Conservation (phyloP, 495 filamentous ascomycete species). For the Penicillium macrosclerotiorum region DNA sequence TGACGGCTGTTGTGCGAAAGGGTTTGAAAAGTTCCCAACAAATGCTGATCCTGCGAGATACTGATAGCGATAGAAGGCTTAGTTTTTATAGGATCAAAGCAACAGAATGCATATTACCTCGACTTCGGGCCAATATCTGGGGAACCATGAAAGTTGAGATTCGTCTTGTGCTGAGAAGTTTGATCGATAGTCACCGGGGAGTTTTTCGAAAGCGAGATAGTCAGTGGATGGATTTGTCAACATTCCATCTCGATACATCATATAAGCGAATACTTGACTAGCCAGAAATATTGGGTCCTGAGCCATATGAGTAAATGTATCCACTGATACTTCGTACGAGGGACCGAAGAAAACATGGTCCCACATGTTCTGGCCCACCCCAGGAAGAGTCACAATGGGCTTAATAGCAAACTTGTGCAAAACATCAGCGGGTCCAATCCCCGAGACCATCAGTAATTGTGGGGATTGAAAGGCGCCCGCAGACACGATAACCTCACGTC, state of each 20-base stretch:
- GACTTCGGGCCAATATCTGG: constrained; percentile 59
- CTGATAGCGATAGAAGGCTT: constrained; percentile 9
- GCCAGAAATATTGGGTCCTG: constrained; percentile 14
- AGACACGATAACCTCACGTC: constrained; percentile 17
- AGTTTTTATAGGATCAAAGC: neutral
- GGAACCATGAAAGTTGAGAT: constrained; percentile 37
- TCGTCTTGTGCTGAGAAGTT: constrained; percentile 19
- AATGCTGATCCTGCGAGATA: constrained; percentile 37
- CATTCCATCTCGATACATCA: constrained; percentile 25
- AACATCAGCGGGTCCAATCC: constrained; percentile 3
- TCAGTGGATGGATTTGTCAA: constrained; percentile 44
- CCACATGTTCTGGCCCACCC: constrained; percentile 20
- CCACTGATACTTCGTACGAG: constrained; percentile 35
- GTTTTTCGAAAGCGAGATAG: constrained; percentile 50
- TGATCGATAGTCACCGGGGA: constrained; percentile 20
- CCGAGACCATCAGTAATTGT: constrained; percentile 16
- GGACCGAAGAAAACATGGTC: constrained; percentile 18
- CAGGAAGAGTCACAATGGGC: constrained; percentile 5
- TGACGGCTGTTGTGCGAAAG: constrained; percentile 31
- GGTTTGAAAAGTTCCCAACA: constrained; percentile 41
- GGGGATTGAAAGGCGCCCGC: constrained; percentile 18
- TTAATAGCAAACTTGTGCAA: constrained; percentile 8
- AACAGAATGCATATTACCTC: constrained; percentile 29
- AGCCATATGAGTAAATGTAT: constrained; percentile 27
- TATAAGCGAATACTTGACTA: constrained; percentile 8